Base-by-base conservation (phyloP, 805 yeast genomes). In the Candida sanyiensis region DNA sequence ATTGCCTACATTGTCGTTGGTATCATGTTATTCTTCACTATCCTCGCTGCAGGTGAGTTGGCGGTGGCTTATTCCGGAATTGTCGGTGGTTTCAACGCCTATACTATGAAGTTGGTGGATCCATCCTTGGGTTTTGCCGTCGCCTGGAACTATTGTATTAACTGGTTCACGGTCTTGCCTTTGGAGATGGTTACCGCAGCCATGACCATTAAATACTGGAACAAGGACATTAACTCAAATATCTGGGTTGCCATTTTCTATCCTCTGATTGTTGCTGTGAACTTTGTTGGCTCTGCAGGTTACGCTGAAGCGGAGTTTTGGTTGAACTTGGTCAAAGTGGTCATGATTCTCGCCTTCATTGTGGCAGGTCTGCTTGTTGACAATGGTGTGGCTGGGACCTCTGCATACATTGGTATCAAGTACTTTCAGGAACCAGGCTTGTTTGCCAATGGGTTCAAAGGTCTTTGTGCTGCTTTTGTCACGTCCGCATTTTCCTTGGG, bases 261-360 rank as follows among this genome's bases (percentile, higher is more conserved):
- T 50, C 65, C 63, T 4, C 50, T 74, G 22, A 69, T 80, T 43
- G 55, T 74, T 23, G 43, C 58, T 28, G 72, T 78, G 43, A 78
- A 79, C 56, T 58, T 78, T 39, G 71, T 47, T 36, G 84, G 85
- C 49, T 80, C 77, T 26, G 67, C 63, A 49, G 83, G 83, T 42
- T 80, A 77, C 51, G 85, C 84, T 58, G 86, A 80, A 59, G 77
- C 78, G 24, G 86, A 80, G 58, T 77, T 73, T 48, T 52, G 73
- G 31, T 70, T 80, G 49, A 73, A 79, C 38, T 34, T 64, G 16
- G 62, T 72, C 40, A 80, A 80, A 56, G 72, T 77, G n/a, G 33
- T 67, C 15, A 77, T 82, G 58, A 70, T 80, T 37, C 39, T 68
- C 29, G 83, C 82, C 6, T 80, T 77, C 53, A 67, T 73, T 42